Evolutionary conservation across 495 filamentous ascomycete genomes (phyloP), one percentile per base, ranked within the genome.

Genomic region (Penicillium subrubescens): DNA sequence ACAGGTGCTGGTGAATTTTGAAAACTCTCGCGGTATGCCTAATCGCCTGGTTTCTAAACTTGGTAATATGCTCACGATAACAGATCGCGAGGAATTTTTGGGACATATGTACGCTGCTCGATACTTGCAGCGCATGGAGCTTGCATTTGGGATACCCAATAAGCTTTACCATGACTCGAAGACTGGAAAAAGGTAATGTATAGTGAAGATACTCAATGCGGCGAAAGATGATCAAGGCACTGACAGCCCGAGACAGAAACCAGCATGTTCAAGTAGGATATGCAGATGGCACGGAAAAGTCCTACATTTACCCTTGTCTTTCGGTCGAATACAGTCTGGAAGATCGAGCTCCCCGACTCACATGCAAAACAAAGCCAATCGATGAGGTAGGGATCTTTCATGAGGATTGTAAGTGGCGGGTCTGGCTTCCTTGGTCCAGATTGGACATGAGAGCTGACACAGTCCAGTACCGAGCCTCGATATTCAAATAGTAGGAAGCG

Each of bases 251-350:
- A 10, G 12, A 21, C 15, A 58, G 55, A 19, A 31, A 6, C 14
- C 55, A 58, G 25, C 55, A 58, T 43, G 37, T 58, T 23, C 55
- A 58, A 31, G 34, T 58, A 10, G 55, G 55, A 23, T 58, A 41
- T 43, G 55, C 34, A 25, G 37, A 58, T 31, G 55, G 55, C 21
- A 58, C 35, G 11, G 55, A 58, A 8, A 58, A 58, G 7, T 43
- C 55, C 34, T 58, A 44, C 23, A 58, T 58, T 17, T 58, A 58
- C 15, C 55, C 55, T 19, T 58, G 43, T 29, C 12, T 58, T 37
- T 25, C 19, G 3, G 35, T 58, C 12, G 55, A 58, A 8, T 44
- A 58, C 25, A 58, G 25, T 21, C 37, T 58, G 34, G 55, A 41
- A n/a, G 37, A 43, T 43, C n/a, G 17, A 6, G 5, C 55, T 17